phyloP scores from a whole-genome alignment of 2,329 filamentous ascomycete genomes.

The Penicillium hordei region DNA sequence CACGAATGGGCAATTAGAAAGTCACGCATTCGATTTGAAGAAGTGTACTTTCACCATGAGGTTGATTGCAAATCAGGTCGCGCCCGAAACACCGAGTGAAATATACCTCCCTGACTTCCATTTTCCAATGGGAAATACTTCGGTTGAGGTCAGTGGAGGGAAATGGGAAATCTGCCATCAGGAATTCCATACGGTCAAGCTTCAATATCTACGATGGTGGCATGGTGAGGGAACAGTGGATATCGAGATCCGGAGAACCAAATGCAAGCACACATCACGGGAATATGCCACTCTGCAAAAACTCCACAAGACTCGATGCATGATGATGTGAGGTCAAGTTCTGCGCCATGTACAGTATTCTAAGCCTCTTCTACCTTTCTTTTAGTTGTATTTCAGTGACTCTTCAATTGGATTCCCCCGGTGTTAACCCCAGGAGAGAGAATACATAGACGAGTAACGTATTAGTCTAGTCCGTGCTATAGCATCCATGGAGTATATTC shows the following conservation, averaged over 20 bases:
- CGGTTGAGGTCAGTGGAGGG: slow-evolving; percentile 75
- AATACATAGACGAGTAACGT: neutral
- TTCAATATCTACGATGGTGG: slow-evolving; percentile 89
- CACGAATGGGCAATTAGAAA: slow-evolving; percentile 68
- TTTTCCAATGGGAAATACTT: slow-evolving; percentile 72
- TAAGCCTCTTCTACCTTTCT: neutral
- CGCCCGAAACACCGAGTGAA: slow-evolving; percentile 68
- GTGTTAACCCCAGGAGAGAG: neutral
- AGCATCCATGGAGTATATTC: neutral
- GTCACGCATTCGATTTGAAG: slow-evolving; percentile 78
- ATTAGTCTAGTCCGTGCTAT: neutral
- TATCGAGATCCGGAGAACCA: slow-evolving; percentile 57
- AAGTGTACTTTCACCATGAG: slow-evolving; percentile 74
- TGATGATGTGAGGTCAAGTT: neutral
- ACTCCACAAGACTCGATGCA: neutral
- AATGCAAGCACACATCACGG: neutral
- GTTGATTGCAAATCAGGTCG: slow-evolving; percentile 60
- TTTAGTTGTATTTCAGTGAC: neutral
- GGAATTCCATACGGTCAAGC: slow-evolving; percentile 65
- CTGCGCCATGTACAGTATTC: neutral
- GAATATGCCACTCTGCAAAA: neutral
- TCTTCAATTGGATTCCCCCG: too few relatives aligned
- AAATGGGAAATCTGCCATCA: slow-evolving; percentile 81
- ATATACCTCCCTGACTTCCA: slow-evolving; percentile 89
- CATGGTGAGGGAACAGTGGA: slow-evolving; percentile 81